These are phyloP conservation scores for Eucalyptus marginata DNA, from an alignment of 345 rosid genomes.

Conservation along the genomic window DNA sequence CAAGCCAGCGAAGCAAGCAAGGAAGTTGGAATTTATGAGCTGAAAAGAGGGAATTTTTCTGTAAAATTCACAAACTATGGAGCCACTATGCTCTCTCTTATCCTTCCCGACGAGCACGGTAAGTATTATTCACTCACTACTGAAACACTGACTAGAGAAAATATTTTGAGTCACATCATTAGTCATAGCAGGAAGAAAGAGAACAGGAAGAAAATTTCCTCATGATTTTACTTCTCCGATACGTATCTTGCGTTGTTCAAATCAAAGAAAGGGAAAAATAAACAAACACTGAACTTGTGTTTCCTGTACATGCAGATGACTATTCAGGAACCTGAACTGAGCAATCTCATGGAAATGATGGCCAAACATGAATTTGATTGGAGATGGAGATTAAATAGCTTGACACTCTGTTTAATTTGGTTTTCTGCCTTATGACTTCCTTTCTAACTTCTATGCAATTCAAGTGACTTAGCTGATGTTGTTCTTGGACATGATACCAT, in stretches of 20 bases:
- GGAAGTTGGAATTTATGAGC: slow-evolving; percentile 14
- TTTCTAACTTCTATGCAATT: background rate
- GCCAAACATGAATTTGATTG: background rate
- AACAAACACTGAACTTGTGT: background rate
- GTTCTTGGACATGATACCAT: slow-evolving; percentile 41
- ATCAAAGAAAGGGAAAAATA: background rate
- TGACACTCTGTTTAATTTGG: background rate
- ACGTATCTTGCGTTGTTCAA: background rate
- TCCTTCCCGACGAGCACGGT: slow-evolving; percentile 54
- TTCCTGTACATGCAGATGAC: background rate
- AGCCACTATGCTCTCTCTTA: slow-evolving; percentile 44
- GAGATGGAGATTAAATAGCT: background rate
- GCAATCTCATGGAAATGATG: background rate
- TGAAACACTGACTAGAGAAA: background rate
- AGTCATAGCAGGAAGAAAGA: background rate
- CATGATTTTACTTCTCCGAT: background rate
- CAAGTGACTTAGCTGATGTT: slow-evolving; percentile 40
- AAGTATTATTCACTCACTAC: background rate
- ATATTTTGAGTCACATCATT: background rate
- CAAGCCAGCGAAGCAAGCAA: background rate
- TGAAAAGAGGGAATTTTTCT: slow-evolving; percentile 26
- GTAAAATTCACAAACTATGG: slow-evolving; percentile 50
- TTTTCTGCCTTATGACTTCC: background rate
- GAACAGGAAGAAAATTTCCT: background rate
- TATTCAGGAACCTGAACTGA: background rate